Base-by-base conservation (phyloP, 116 monocot species). In the Phalaenopsis hybrid region DNA sequence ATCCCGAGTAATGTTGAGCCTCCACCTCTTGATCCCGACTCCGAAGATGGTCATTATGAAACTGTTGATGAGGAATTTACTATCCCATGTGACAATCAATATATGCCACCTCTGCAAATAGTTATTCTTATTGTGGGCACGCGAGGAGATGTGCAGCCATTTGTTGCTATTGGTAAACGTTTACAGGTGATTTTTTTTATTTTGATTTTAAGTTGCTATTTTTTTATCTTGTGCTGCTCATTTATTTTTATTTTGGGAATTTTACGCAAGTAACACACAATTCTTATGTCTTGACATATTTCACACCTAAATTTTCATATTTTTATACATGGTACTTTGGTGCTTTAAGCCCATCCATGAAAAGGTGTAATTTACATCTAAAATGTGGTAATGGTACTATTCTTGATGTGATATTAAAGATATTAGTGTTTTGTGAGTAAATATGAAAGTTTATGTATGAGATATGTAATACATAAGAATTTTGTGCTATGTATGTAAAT, bases 121-220 rank as follows among this genome's bases (percentile, higher is more conserved):
- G 96, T 90, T 69, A 96, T 96, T 82, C 93, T 96, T 82, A 93
- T 96, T 73, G 96, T 96, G 49, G 96, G 96, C 21, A 96, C 96
- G 80, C 77, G 93, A 81, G 96, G 96, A 81, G 96, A 96, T 90
- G 96, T 96, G 44, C 96, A 96, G 51, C 93, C 96, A 49, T 96
- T 96, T 88, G 82, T 93, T 86, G 96, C 96, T 75, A 93, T 93
- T 83, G 96, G 96, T 31, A 96, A 96, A 90, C 82, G 88, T n/a
- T 85, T 96, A 85, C 96, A 96, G 96, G 96, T 94, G 83, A 25
- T 34, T 25, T 79, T 5, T 28, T 57, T 75, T 82, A 74, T 44
- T 74, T 76, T 76, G 49, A 50, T 49, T n/a, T 21, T 50, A 48
- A 49, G 10, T 48, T 49, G 50, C 15, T 76, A 6, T 76, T 28